Percentiles rank a stretch among this genome's conserved stretches.
Conservation (phyloP, 202 grass and related monocot genomes). For the Schoenoplectus tabernaemontani region DNA sequence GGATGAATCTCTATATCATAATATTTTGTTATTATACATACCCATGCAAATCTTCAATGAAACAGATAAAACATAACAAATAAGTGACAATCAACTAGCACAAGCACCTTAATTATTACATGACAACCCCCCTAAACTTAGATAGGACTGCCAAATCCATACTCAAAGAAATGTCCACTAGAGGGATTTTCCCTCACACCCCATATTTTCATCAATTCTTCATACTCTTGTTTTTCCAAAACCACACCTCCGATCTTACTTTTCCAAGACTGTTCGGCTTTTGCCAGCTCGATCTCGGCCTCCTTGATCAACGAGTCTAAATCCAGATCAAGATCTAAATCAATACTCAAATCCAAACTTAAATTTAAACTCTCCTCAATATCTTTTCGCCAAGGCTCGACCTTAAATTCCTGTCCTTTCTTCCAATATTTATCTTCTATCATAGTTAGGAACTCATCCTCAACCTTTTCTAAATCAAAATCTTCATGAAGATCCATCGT, state of each 20-base stretch:
- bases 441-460: constrained; percentile 87
- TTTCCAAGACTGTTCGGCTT: constrained; percentile 63
- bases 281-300: constrained; percentile 65
- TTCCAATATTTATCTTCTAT: constrained; percentile 63
- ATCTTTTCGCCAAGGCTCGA: constrained; percentile 45
- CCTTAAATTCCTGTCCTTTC: not conserved
- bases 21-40: constrained; percentile 6
- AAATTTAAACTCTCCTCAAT: constrained; percentile 44
- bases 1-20: not conserved
- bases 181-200: constrained; percentile 24
- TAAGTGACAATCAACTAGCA: not conserved
- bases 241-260: constrained; percentile 65
- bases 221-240: constrained; percentile 75
- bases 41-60: not conserved
- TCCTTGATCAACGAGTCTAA: constrained; percentile 59
- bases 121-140: not conserved
- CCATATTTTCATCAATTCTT: constrained; percentile 64
- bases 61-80: not conserved
- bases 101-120: not conserved
- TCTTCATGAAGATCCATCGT: constrained; percentile 55
- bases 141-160: constrained; percentile 69
- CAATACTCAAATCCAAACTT: constrained; percentile 42
- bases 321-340: constrained; percentile 51
- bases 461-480: constrained; percentile 60
- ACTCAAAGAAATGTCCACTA: constrained; percentile 28